Percentiles rank a stretch among this genome's conserved stretches.
Conservation (phyloP, 768 basidiomycete genomes). For the Psilocybe azurescens region DNA sequence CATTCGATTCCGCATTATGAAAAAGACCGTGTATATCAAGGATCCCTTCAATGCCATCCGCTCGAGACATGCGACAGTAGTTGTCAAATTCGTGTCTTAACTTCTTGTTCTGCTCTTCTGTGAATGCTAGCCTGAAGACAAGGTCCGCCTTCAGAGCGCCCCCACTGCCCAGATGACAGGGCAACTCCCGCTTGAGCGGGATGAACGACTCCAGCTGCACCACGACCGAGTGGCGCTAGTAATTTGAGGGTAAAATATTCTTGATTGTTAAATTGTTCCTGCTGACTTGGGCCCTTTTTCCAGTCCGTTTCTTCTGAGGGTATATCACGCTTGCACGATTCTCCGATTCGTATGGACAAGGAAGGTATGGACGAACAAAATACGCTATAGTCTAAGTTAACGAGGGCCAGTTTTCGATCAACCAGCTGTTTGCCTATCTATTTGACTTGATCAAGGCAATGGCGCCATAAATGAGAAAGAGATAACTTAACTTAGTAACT, state of each 20-base stretch:
- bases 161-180: background rate
- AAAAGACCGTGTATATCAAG: too few species aligned
- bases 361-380: background rate
- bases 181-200: background rate
- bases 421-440: too few species aligned
- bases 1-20: too few species aligned
- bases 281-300: background rate
- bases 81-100: too few species aligned
- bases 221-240: background rate
- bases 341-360: background rate
- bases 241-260: background rate
- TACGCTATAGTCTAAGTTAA: too few species aligned
- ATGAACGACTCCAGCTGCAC: background rate
- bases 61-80: too few species aligned
- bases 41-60: too few species aligned
- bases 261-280: background rate
- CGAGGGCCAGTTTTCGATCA: too few species aligned
- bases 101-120: too few species aligned
- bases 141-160: background rate
- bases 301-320: background rate
- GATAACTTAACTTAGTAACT: too few species aligned
- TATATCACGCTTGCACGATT: background rate
- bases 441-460: too few species aligned
- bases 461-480: too few species aligned
- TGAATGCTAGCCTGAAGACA: background rate